These are phyloP conservation scores for Chlamydomonas asymmetrica DNA, from an alignment of 139 green algal genomes.

Conservation along the genomic window DNA sequence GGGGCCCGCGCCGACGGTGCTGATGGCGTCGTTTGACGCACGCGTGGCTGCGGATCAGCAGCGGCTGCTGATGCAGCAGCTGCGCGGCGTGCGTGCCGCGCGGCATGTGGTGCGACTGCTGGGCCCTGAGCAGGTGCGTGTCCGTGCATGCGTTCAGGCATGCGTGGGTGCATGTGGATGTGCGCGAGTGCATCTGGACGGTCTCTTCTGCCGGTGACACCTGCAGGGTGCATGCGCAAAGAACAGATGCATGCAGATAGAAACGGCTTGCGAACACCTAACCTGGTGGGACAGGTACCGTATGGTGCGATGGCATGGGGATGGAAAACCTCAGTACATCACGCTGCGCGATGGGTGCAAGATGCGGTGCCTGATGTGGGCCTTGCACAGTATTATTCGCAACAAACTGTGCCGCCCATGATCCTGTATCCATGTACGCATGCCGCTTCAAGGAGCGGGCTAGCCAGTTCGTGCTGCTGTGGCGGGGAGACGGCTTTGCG, in stretches of 20 bases:
- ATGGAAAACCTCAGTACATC: neutral
- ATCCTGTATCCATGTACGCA: neutral
- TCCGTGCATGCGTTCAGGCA: neutral
- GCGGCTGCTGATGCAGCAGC: constrained; percentile 27
- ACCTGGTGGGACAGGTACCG: neutral
- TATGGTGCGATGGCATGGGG: neutral
- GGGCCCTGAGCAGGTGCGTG: neutral
- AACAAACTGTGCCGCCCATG: too few species aligned
- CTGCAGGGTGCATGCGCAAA: neutral
- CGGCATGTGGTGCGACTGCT: constrained; percentile 8
- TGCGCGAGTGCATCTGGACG: neutral
- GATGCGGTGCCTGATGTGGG: neutral
- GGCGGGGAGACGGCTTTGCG: constrained; percentile 18
- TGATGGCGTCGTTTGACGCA: too few species aligned
- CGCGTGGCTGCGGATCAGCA: constrained; percentile 15
- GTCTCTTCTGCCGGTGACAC: too few species aligned
- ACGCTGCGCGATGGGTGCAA: too few species aligned
- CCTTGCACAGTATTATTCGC: neutral
- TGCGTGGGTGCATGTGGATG: neutral
- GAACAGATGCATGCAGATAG: neutral
- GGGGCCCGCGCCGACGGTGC: neutral
- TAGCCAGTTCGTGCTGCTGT: constrained; percentile 25
- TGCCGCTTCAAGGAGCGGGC: constrained; percentile 21
- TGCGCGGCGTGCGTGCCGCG: constrained; percentile 1
- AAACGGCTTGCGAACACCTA: neutral